phyloP scores from a whole-genome alignment of 129 eudicot species.

The Chrysanthemum lavandulifolium region DNA sequence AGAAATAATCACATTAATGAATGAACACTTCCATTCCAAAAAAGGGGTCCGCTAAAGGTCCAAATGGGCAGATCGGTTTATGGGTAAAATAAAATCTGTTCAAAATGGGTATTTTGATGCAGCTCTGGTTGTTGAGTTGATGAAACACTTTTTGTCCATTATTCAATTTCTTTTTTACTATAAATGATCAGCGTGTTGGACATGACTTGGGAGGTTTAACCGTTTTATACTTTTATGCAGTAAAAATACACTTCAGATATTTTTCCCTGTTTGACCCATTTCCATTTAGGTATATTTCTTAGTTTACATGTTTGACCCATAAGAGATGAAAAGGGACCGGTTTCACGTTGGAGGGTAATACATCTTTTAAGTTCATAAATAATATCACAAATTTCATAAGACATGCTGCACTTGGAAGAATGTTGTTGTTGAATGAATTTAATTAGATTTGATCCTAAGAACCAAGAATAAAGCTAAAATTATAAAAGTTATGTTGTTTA shows the following conservation, averaged over 20 bases:
- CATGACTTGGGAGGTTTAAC: background rate
- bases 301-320: too few relatives aligned
- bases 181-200: background rate
- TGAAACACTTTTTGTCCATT: background rate
- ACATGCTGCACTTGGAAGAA: background rate
- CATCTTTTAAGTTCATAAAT: background rate
- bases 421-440: background rate
- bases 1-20: background rate
- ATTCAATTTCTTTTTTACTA: too few relatives aligned
- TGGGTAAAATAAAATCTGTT: background rate
- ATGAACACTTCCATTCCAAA: background rate
- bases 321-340: background rate
- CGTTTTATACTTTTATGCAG: background rate
- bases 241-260: background rate
- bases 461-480: background rate
- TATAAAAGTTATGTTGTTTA: constrained; percentile 9
- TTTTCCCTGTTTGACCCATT: background rate
- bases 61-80: background rate
- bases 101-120: background rate
- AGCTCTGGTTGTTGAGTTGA: background rate
- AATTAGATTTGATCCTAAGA: background rate
- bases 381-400: background rate
- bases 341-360: background rate
- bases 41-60: background rate
- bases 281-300: background rate